phyloP scores from a whole-genome alignment of 306 rosid species.

The Vicia villosa region DNA sequence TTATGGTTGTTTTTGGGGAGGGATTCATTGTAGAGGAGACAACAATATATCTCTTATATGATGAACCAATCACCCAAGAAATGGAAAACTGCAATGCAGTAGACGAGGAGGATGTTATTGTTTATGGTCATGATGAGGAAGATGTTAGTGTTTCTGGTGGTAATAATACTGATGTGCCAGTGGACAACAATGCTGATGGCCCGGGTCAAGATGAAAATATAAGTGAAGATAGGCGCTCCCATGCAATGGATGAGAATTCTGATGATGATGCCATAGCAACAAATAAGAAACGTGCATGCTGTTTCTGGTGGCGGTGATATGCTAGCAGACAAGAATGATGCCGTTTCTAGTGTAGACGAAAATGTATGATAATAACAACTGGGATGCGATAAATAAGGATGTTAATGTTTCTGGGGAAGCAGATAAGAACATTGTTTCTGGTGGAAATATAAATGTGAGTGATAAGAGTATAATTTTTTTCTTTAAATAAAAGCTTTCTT shows the following conservation, averaged over 20 bases:
- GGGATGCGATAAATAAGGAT: too few species aligned
- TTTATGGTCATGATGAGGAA: not conserved
- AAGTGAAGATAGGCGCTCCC: too few species aligned
- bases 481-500: too few species aligned
- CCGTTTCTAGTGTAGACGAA: too few species aligned
- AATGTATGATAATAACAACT: too few species aligned
- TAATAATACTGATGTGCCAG: not conserved
- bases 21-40: not conserved
- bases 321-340: not conserved
- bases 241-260: too few species aligned
- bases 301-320: not conserved
- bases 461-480: not conserved
- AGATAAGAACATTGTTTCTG: not conserved
- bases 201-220: too few species aligned
- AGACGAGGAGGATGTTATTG: not conserved
- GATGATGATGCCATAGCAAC: not conserved
- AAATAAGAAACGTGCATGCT: not conserved
- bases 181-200: too few species aligned
- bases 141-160: not conserved
- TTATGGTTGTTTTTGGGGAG: not conserved
- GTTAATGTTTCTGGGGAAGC: not conserved
- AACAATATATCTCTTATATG: not conserved
- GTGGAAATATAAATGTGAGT: too few species aligned
- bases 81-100: not conserved
- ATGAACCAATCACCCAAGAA: not conserved